These are phyloP conservation scores for Platanthera zijinensis DNA, from an alignment of 106 monocot species.

Conservation along the genomic window DNA sequence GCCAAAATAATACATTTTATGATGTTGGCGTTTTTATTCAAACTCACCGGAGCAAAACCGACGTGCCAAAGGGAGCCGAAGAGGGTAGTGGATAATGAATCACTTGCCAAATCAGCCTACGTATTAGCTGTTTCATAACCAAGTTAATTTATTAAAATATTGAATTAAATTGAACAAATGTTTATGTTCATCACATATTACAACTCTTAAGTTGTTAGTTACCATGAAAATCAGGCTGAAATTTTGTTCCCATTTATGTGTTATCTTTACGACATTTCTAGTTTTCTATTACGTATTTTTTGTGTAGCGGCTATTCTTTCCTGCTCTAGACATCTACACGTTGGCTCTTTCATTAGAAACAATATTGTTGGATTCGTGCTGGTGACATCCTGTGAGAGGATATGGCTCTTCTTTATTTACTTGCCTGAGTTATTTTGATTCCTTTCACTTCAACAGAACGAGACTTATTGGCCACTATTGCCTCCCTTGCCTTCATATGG, in stretches of 20 bases:
- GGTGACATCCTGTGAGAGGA: background rate
- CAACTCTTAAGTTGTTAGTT: too few species aligned
- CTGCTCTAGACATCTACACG: background rate
- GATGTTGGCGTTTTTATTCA: too few species aligned
- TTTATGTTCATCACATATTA: too few species aligned
- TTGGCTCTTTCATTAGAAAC: background rate
- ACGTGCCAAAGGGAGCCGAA: too few species aligned
- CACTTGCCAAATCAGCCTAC: too few species aligned
- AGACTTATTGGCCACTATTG: conserved; percentile 60
- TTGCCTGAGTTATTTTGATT: background rate
- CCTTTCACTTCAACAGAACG: conserved; percentile 30
- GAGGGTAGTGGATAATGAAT: too few species aligned
- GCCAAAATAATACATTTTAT: too few species aligned
- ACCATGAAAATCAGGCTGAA: too few species aligned
- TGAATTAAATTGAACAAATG: too few species aligned
- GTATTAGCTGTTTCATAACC: too few species aligned
- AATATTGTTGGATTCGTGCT: background rate
- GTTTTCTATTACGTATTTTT: background rate
- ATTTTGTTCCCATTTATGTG: background rate
- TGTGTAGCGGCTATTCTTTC: background rate
- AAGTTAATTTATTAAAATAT: too few species aligned
- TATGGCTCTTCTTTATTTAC: background rate
- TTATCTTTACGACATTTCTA: background rate
- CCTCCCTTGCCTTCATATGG: conserved; percentile 71
- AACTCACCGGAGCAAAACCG: too few species aligned